phyloP scores from a whole-genome alignment of 75 land plant genomes.

The Pinus taeda region DNA sequence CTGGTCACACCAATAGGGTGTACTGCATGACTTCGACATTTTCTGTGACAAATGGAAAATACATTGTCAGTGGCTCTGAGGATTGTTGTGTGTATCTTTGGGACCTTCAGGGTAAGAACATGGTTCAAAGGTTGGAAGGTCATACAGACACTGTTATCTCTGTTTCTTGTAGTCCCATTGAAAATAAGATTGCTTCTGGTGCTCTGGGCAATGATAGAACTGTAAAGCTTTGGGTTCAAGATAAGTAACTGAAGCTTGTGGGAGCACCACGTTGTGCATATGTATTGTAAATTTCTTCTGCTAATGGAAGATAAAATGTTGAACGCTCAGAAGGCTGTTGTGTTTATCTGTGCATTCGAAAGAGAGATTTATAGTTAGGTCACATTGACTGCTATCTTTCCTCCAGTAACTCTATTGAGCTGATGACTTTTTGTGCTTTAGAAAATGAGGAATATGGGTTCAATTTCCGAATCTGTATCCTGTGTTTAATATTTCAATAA shows the following conservation, averaged over 20 bases:
- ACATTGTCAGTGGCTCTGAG: slow-evolving; percentile 69
- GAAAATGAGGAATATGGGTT: no score
- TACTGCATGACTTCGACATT: slow-evolving; percentile 53
- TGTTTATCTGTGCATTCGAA: slow-evolving; percentile 59
- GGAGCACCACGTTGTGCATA: no score
- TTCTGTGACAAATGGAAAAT: slow-evolving; percentile 58
- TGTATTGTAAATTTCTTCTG: no score
- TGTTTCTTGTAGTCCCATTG: slow-evolving; percentile 57
- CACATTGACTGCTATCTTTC: background rate
- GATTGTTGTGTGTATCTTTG: slow-evolving; percentile 59
- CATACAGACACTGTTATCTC: slow-evolving; percentile 53
- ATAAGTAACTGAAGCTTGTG: slow-evolving; percentile 1
- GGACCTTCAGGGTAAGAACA: slow-evolving; percentile 50
- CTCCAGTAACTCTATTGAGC: background rate
- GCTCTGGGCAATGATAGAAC: slow-evolving; percentile 50
- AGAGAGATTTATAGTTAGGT: background rate
- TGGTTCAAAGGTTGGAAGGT: slow-evolving; percentile 59
- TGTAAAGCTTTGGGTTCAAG: slow-evolving; percentile 61
- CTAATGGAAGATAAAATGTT: slow-evolving; percentile 49
- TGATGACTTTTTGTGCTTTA: background rate
- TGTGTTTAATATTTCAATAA: no score
- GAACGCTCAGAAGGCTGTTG: slow-evolving; percentile 64
- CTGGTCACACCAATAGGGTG: slow-evolving; percentile 37
- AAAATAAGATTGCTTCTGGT: slow-evolving; percentile 63
- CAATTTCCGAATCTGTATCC: no score